Evolutionary conservation across 179 eudicot species (phyloP).

Genomic region (Gypsophila paniculata): DNA sequence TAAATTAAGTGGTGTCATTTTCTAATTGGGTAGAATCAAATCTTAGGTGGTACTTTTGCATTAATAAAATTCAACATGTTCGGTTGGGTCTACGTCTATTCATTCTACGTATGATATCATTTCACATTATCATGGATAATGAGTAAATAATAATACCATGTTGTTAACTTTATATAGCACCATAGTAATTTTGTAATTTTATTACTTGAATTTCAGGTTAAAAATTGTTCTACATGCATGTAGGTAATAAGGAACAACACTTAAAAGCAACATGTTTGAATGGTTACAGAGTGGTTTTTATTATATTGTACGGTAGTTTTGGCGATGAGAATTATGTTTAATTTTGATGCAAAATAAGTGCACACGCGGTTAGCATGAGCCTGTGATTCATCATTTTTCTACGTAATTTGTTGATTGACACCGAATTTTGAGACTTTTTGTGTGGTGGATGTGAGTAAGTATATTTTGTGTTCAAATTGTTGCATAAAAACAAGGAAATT

Average conservation of each 20-base stretch:
- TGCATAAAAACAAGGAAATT: conserved; percentile 10
- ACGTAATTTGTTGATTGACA: conserved; percentile 7
- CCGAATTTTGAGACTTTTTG: background rate
- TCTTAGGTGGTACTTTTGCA: conserved; percentile 24
- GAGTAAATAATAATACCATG: no score
- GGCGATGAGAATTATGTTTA: background rate
- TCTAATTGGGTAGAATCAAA: conserved; percentile 27
- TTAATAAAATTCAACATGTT: conserved; percentile 20
- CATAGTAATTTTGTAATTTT: no score
- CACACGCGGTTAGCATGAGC: background rate
- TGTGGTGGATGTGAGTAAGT: background rate
- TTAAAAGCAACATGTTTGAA: background rate
- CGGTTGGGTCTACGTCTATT: conserved; percentile 14
- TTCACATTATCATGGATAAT: background rate
- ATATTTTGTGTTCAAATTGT: background rate
- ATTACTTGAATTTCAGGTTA: background rate
- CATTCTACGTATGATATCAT: background rate
- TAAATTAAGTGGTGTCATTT: conserved; percentile 12
- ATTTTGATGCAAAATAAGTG: background rate
- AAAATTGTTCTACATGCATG: background rate
- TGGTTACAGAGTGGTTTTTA: background rate
- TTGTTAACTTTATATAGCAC: no score
- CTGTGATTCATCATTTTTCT: background rate
- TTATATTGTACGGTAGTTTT: background rate
- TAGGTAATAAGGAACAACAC: background rate